Evolutionary conservation across 768 basidiomycete species (phyloP), one percentile per base, ranked within the genome.

Genomic region (Imleria badia): DNA sequence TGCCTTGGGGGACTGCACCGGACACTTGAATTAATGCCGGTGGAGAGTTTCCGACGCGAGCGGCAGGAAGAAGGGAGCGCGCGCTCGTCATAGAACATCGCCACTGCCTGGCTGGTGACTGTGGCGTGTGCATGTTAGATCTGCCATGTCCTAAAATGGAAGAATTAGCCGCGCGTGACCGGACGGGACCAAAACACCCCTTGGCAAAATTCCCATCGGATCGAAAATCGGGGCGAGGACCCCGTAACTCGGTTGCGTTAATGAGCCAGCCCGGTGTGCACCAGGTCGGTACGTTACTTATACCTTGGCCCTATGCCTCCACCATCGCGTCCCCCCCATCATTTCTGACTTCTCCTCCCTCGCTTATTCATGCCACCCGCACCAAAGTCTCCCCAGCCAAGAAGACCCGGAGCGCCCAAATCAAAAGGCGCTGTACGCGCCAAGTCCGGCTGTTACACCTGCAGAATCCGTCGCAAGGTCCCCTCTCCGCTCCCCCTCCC

Each of bases 391-490:
- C 68, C 69, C 1, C 78, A 48, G 66, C 70, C 34, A 35, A 73
- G 54, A 76, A 73, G 75, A 60, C 58, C 73, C 69, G 81, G 81
- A 63, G 76, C 81, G 68, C 79, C 84, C 58, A 91, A 91, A 70
- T 78, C 83, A 58, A 92, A 91, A 78, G 89, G 87, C 68, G 85
- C 87, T 51, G 82, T 86, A 29, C 85, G 90, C 67, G 90, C 89
- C 51, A 92, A 92, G 80, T 87, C 88, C 49, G 90, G 91, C 60
- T 93, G 91, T 70, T 92, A 91, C 75, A 92, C 90, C 52, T 92
- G 90, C 76, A 81, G 90, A 65, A 89, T 92, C 38, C 82, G 91
- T 61, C 80, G 90, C 64, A 91, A 92, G 87, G 90, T 89, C 46
- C 39, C 71, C 70, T 60, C 34, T 48, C 54, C 42, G 45, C 51